These are phyloP conservation scores for Lasiosphaeria miniovina DNA, from an alignment of 495 filamentous ascomycete species.

Conservation along the genomic window DNA sequence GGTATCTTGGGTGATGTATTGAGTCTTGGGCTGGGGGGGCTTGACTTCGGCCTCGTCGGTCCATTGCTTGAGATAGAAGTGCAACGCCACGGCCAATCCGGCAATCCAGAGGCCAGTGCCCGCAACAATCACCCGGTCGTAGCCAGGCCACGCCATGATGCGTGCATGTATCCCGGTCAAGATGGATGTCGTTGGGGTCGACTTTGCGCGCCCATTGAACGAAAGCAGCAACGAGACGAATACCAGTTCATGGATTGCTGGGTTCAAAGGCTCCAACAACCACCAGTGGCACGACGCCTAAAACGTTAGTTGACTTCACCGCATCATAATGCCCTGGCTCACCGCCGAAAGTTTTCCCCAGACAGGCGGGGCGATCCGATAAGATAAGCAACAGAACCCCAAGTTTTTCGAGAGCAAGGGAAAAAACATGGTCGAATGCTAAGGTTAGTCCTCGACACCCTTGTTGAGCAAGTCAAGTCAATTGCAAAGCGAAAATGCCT, in stretches of 20 bases:
- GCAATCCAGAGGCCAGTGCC: conserved; percentile 38
- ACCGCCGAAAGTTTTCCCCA: conserved; percentile 31
- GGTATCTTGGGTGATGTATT: conserved; percentile 60
- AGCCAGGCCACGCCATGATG: conserved; percentile 33
- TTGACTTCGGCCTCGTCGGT: conserved; percentile 48
- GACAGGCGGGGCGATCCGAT: conserved; percentile 24
- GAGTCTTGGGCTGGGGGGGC: conserved; percentile 49
- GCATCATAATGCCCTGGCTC: neutral
- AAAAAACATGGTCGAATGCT: neutral
- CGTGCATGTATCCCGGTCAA: neutral
- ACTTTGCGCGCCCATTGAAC: too few species aligned
- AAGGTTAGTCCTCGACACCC: neutral
- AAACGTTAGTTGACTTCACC: neutral
- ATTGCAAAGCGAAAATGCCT: conserved; percentile 61
- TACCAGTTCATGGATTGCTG: too few species aligned
- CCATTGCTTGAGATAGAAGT: conserved; percentile 39
- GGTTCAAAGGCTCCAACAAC: too few species aligned
- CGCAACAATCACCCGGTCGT: conserved; percentile 44
- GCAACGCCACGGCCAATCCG: conserved; percentile 36
- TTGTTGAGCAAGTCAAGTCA: too few species aligned
- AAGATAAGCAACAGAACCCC: conserved; percentile 28
- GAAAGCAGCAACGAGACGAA: too few species aligned
- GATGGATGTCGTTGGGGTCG: neutral
- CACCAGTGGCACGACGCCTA: too few species aligned
- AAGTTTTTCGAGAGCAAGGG: conserved; percentile 22